phyloP scores from a whole-genome alignment of 129 eudicot species.

The Arctium lappa region DNA sequence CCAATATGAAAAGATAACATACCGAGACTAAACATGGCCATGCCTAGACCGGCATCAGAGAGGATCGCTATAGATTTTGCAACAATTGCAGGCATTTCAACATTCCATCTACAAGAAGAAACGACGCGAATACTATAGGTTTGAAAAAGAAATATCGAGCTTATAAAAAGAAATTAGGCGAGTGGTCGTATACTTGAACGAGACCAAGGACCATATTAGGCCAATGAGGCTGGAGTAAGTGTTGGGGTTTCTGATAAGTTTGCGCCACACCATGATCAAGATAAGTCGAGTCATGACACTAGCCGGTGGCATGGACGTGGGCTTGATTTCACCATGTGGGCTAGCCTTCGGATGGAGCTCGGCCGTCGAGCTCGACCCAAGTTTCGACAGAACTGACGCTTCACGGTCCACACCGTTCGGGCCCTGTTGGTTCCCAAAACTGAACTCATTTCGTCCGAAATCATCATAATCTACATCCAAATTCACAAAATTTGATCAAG shows the following conservation, averaged over 20 bases:
- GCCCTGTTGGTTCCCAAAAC: constrained; percentile 61
- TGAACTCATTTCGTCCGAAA: constrained; percentile 61
- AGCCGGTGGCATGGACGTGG: constrained; percentile 74
- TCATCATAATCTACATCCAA: constrained; percentile 60
- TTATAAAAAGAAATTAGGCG: not conserved
- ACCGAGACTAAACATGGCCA: constrained; percentile 99
- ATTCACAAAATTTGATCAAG: not conserved
- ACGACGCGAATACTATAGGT: not conserved
- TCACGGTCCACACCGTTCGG: constrained; percentile 56
- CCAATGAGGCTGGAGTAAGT: constrained; percentile 93
- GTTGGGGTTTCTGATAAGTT: constrained; percentile 86
- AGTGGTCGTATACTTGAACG: constrained; percentile 45
- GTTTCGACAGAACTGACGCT: constrained; percentile 69
- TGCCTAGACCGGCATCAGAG: constrained; percentile 91
- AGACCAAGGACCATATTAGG: constrained; percentile 85
- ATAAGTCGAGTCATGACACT: constrained; percentile 91
- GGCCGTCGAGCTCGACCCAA: constrained; percentile 73
- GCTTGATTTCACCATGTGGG: constrained; percentile 42
- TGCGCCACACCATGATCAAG: constrained; percentile 92
- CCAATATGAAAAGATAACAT: constrained; percentile 4
- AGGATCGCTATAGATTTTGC: constrained; percentile 67
- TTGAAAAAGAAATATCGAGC: not conserved
- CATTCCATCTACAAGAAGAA: constrained; percentile 52
- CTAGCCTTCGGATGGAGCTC: constrained; percentile 68
- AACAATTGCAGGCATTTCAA: constrained; percentile 77